Percentiles rank a stretch among this genome's conserved stretches.
These are phyloP conservation scores for Boletellus ananiceps DNA, from an alignment of 768 basidiomycete species.

Conservation along the genomic window DNA sequence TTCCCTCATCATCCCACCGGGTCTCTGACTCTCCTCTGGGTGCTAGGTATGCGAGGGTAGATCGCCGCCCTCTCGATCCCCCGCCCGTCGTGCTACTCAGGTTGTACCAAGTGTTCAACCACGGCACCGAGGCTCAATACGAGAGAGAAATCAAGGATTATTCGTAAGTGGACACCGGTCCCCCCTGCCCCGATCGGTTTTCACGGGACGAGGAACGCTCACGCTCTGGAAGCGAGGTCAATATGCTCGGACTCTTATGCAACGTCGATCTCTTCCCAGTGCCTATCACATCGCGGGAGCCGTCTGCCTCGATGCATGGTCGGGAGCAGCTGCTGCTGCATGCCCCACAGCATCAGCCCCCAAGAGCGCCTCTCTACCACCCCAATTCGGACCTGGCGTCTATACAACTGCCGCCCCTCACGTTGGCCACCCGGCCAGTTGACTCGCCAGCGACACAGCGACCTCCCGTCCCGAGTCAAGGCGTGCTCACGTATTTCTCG, in stretches of 20 bases:
- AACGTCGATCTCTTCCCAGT: slow-evolving; percentile 76
- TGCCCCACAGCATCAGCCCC: slow-evolving; percentile 4
- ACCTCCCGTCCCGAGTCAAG: slow-evolving; percentile 20
- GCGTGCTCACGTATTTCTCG: slow-evolving; percentile 41
- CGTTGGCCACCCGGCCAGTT: slow-evolving; percentile 10
- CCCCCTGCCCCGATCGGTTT: background rate
- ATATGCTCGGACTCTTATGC: slow-evolving; percentile 66
- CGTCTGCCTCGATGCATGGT: background rate
- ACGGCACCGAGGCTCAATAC: slow-evolving; percentile 35
- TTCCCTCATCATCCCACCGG: background rate
- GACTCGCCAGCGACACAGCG: slow-evolving; percentile 4
- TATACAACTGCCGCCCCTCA: slow-evolving; percentile 22
- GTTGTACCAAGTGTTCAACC: slow-evolving; percentile 43
- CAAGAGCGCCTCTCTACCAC: slow-evolving; percentile 14
- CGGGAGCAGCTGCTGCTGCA: slow-evolving; percentile 16
- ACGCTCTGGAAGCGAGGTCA: slow-evolving; percentile 45
- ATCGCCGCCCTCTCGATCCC: slow-evolving; percentile 66
- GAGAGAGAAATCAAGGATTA: slow-evolving; percentile 50
- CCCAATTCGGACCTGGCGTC: slow-evolving; percentile 11
- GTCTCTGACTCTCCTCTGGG: slow-evolving; percentile 1
- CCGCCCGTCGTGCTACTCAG: slow-evolving; percentile 56
- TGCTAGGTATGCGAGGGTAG: slow-evolving; percentile 52
- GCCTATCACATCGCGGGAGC: slow-evolving; percentile 22
- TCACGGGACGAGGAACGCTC: background rate
- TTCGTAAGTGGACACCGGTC: slow-evolving; percentile 36